These are phyloP conservation scores for Fusarium napiforme DNA, from an alignment of 2,329 filamentous ascomycete species.

Conservation along the genomic window DNA sequence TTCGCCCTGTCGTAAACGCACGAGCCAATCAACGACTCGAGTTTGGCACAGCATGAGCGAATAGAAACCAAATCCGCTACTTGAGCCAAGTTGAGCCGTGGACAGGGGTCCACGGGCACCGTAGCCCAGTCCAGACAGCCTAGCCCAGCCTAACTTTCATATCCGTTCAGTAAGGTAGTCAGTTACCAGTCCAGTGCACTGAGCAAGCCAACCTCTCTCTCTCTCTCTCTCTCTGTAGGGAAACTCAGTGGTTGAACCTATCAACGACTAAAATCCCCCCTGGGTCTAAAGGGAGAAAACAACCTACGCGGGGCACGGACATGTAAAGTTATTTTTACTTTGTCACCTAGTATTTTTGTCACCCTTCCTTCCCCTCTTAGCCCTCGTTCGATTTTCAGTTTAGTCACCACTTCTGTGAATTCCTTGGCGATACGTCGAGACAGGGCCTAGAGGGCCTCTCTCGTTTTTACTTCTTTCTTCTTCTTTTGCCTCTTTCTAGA, in stretches of 20 bases:
- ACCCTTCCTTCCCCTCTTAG: slow-evolving; percentile 14
- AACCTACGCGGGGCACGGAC: slow-evolving; percentile 35
- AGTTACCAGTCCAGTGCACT: not conserved
- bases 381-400: not conserved
- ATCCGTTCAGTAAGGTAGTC: not conserved
- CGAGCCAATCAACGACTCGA: slow-evolving; percentile 9
- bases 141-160: not conserved
- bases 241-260: not conserved
- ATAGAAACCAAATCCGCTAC: slow-evolving; percentile 18
- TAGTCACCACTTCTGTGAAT: slow-evolving; percentile 14
- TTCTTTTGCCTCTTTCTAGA: slow-evolving; percentile 8
- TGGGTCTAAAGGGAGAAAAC: not conserved
- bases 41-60: slow-evolving; percentile 1
- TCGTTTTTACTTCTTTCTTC: not conserved
- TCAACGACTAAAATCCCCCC: slow-evolving; percentile 9
- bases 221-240: not conserved
- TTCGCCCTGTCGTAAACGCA: slow-evolving; percentile 20
- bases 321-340: slow-evolving; percentile 48
- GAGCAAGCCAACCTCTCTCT: not conserved
- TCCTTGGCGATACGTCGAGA: slow-evolving; percentile 16
- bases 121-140: slow-evolving; percentile 10
- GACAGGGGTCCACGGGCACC: slow-evolving; percentile 17
- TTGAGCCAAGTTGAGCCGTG: slow-evolving; percentile 22
- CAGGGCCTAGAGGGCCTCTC: not conserved
- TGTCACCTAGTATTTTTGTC: slow-evolving; percentile 42